Conservation (phyloP, 768 basidiomycete species). For the Sarcomyxa edulis region DNA sequence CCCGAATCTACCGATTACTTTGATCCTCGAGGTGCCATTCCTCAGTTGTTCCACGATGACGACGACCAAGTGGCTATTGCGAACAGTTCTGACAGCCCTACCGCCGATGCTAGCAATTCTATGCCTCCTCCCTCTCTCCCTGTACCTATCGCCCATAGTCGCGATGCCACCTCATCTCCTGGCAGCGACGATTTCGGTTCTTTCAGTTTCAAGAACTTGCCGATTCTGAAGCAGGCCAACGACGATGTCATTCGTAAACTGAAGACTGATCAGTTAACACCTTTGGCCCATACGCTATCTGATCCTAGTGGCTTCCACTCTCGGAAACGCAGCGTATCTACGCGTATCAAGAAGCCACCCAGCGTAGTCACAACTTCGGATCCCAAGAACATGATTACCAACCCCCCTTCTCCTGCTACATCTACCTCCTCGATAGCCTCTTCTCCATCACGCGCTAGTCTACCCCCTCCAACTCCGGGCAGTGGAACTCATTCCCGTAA, state of each 20-base stretch:
- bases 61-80: constrained; percentile 64
- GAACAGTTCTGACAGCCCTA: constrained; percentile 44
- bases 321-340: constrained; percentile 78
- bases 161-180: constrained; percentile 41
- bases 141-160: constrained; percentile 34
- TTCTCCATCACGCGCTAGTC: constrained; percentile 73
- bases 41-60: constrained; percentile 89
- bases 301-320: constrained; percentile 54
- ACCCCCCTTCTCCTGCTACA: constrained; percentile 87
- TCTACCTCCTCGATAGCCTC: constrained; percentile 91
- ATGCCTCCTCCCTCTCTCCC: constrained; percentile 39
- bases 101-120: constrained; percentile 24
- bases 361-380: constrained; percentile 71
- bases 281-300: constrained; percentile 67
- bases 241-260: constrained; percentile 97
- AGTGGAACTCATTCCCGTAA: constrained; percentile 69
- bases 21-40: constrained; percentile 89
- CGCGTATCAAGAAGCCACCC: constrained; percentile 75
- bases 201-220: constrained; percentile 97
- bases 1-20: constrained; percentile 99
- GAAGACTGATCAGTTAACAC: constrained; percentile 83
- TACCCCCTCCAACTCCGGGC: constrained; percentile 69
- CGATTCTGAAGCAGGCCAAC: constrained; percentile 94
- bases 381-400: constrained; percentile 55
- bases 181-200: constrained; percentile 91